Evolutionary conservation across 176 grass and related monocot genomes (phyloP), one percentile per base, ranked within the genome.

Genomic region (Eremochloa ophiuroides): DNA sequence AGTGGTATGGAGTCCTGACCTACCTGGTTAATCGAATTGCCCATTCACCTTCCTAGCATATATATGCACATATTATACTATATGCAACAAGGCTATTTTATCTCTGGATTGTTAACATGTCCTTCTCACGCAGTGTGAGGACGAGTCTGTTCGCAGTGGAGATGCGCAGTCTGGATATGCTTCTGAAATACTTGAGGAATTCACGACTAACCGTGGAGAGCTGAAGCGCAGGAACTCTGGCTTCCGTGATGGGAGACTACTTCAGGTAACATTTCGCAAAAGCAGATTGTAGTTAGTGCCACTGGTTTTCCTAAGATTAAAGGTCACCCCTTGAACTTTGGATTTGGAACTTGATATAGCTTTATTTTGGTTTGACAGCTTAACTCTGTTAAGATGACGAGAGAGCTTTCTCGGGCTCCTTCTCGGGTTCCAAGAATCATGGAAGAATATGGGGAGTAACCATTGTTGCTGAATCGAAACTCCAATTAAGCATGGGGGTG

Each of bases 181-280:
- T 67, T 88, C 85, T 30, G 94, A 97, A 55, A 90, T 97, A 84
- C 22, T 94, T 22, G 91, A 94, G 10, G 94, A 92, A 34, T 81
- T 92, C 76, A 97, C 91, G n/a, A 97, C 94, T 29, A 44, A 85
- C 25, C 91, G 94, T 31, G 94, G 89, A 27, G 87, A 97, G 71
- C 13, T 97, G 81, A 92, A 97, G 66, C 89, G 34, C 71, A 87
- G 91, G 73, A 65, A 76, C 23, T 47, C 29, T 1, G 92, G 85
- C 75, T 94, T 88, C 85, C 87, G 84, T 16, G 79, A 88, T 13
- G 89, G 89, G 48, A 77, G 86, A 62, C 37, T 74, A 23, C 75
- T 79, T 25, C 62, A 84, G 89, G 92, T 94, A 76, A 65, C 39
- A 71, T 78, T 50, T 23, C 4, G 16, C 22, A 4, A 38, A 23